phyloP scores from a whole-genome alignment of 345 rosid species.

The Eucalyptus curtisii region DNA sequence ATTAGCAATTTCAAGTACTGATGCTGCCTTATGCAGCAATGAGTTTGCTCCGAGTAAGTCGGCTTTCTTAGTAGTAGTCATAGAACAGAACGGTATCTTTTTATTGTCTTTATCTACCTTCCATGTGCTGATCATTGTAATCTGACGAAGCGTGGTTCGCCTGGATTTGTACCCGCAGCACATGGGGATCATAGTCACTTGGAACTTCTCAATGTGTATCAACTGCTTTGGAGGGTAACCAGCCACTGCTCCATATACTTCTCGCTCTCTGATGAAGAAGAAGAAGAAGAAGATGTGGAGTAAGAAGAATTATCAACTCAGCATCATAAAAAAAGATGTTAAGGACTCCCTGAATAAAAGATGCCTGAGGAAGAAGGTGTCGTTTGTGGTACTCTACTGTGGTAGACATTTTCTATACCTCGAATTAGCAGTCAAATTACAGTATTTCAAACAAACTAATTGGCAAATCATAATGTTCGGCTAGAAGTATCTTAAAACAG shows the following conservation, averaged over 20 bases:
- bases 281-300: neutral
- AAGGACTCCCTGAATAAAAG: neutral
- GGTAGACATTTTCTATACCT: neutral
- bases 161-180: neutral
- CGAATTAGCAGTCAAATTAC: neutral
- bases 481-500: neutral
- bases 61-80: neutral
- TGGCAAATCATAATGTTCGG: neutral
- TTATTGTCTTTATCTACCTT: neutral
- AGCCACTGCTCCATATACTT: slow-evolving; percentile 56
- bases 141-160: neutral
- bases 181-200: neutral
- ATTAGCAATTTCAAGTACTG: neutral
- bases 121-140: neutral
- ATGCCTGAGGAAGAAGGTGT: neutral
- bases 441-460: neutral
- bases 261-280: slow-evolving; percentile 32
- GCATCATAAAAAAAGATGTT: neutral
- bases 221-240: slow-evolving; percentile 29
- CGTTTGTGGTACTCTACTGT: neutral
- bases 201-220: neutral
- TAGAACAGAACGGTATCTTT: neutral
- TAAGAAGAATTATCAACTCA: neutral
- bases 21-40: neutral
- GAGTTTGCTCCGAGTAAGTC: neutral